Percentiles rank a stretch among this genome's conserved stretches.
phyloP scores from a whole-genome alignment of 768 basidiomycete species.

The Xerocomus spinulosus region DNA sequence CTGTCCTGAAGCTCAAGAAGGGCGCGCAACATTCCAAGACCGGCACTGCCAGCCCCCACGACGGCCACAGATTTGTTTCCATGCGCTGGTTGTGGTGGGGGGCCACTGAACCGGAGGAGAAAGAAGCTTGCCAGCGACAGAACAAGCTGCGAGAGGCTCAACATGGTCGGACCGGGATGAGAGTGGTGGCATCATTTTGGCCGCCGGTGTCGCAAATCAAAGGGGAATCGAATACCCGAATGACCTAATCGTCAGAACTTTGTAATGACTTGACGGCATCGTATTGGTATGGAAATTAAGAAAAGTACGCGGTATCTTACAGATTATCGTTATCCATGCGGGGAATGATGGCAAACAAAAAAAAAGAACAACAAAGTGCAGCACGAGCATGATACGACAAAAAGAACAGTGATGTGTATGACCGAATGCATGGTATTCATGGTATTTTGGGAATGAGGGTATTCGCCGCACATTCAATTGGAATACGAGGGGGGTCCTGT shows the following conservation, averaged over 20 bases:
- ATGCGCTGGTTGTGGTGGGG: slow-evolving; percentile 1
- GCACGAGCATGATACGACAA: background rate
- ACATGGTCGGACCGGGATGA: slow-evolving; percentile 4
- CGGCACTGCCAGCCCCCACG: slow-evolving; percentile 55
- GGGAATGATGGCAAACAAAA: background rate
- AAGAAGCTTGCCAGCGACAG: slow-evolving; percentile 8
- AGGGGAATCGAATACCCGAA: no score
- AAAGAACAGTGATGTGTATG: background rate
- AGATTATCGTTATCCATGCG: slow-evolving; percentile 9
- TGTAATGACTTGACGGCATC: no score
- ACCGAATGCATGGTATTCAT: background rate
- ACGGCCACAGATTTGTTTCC: slow-evolving; percentile 47
- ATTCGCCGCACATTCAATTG: slow-evolving; percentile 15
- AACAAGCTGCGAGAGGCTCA: slow-evolving; percentile 6
- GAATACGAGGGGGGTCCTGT: slow-evolving; percentile 42
- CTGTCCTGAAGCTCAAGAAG: slow-evolving; percentile 42
- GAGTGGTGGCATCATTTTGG: no score
- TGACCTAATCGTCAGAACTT: no score
- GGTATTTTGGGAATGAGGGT: slow-evolving; percentile 4
- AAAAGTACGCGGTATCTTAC: slow-evolving; percentile 18
- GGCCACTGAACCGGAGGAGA: slow-evolving; percentile 1
- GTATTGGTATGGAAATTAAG: no score
- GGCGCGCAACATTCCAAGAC: slow-evolving; percentile 49
- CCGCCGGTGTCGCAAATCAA: no score
- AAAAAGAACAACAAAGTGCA: slow-evolving; percentile 8